A percentile compares a stretch with the other conserved stretches of the same genome.
phyloP scores from a whole-genome alignment of 257 asterid species.

The Ligustrum vulgare region DNA sequence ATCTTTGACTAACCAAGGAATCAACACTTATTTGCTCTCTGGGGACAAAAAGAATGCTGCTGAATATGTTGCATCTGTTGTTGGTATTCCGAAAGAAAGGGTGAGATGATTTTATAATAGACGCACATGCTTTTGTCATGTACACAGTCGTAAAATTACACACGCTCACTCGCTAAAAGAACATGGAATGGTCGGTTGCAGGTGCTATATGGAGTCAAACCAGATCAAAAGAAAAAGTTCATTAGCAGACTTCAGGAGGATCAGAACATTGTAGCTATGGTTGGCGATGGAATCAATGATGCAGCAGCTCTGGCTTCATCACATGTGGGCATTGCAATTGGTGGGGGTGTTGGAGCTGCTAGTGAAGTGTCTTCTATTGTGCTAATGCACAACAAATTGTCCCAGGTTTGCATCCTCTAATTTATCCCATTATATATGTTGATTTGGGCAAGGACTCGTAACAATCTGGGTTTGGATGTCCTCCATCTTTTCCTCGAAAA shows the following conservation, averaged over 20 bases:
- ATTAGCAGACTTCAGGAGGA: constrained; percentile 66
- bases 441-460: background rate
- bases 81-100: constrained; percentile 88
- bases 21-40: constrained; percentile 78
- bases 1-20: constrained; percentile 80
- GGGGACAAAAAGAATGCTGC: constrained; percentile 97
- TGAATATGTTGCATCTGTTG: constrained; percentile 92
- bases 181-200: constrained; percentile 39
- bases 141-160: background rate
- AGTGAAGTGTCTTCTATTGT: constrained; percentile 95
- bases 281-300: constrained; percentile 98
- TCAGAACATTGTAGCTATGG: constrained; percentile 90
- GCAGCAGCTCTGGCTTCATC: constrained; percentile 98
- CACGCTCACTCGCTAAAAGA: background rate
- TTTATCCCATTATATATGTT: constrained; percentile 7
- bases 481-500: background rate
- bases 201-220: constrained; percentile 87
- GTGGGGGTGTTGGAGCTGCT: constrained; percentile 97
- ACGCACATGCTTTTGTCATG: background rate
- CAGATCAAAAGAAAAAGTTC: constrained; percentile 79
- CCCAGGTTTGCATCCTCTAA: constrained; percentile 60
- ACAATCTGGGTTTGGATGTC: background rate
- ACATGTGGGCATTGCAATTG: constrained; percentile 93
- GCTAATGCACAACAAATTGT: constrained; percentile 86
- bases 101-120: constrained; percentile 42